Evolutionary conservation across 2,329 filamentous ascomycete genomes (phyloP), one percentile per base, ranked within the genome.

Genomic region (Sporothrix brunneoviolacea): DNA sequence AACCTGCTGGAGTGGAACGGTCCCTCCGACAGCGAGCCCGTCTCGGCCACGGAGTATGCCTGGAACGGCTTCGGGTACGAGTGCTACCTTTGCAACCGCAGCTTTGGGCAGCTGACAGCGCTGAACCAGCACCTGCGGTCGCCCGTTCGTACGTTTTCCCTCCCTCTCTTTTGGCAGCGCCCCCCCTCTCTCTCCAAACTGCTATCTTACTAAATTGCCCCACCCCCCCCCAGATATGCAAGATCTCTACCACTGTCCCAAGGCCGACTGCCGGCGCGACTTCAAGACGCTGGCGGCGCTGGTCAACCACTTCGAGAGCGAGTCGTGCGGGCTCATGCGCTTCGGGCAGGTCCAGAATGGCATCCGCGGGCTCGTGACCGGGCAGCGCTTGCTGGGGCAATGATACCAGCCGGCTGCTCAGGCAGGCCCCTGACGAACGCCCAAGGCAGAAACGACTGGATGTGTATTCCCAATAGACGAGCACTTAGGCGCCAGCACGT

Each of bases 121-220:
- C 66, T 84, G 3, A 75, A 76, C 42, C 65, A 71, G 48, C 80
- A 85, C 56, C 60, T 84, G 1, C 70, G 69, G 35, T 83, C 79
- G 0, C 66, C 73, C 0, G 62, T n/a, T n/a, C n/a, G n/a, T n/a
- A n/a, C n/a, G n/a, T n/a, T 58, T 1, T 79, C 80, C 66, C 66
- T 70, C 64, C 68, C 15, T n/a, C 27, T 30, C 7, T 33, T 33
- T 15, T 13, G 12, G 32, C 32, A 5, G 13, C 33, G 6, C 33
- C 33, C 8, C 12, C 12, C 24, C 3, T 39, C 18, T 41, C 27
- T 35, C 22, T 18, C 19, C 33, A n/a, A n/a, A n/a, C n/a, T n/a
- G n/a, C n/a, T n/a, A n/a, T n/a, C 22, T 13, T 7, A 28, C 52
- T 57, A 27, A 55, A 16, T 19, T 37, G 28, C 6, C n/a, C n/a